Base-by-base conservation (phyloP, 306 rosid species). In the cucumber (Cucumis sativus) region DNA sequence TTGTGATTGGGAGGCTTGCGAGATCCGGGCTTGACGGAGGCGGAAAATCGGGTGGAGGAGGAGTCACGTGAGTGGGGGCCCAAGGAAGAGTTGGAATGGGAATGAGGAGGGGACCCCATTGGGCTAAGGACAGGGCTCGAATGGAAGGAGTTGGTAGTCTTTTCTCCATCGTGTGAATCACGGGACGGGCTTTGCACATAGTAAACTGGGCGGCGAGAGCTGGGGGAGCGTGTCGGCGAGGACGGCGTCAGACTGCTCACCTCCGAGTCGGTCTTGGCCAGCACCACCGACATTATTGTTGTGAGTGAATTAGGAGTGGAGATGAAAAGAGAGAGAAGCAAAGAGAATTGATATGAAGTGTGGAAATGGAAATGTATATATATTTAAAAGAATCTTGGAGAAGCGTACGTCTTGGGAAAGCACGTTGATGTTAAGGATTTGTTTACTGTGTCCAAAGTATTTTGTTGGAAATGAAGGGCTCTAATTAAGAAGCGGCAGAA, bases 41-140 rank as follows among this genome's bases (percentile, higher is more conserved):
- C 88, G 8, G 96, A 94, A 84, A 85, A 94, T 56, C 98, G 84
- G 0, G 96, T 92, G 80, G 98, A 95, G 76, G 98, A 84, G 30
- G 98, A 95, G 63, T 90, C 98, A 25, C 96, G 91, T 10, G 98
- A 90, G 75, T 87, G 93, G 0, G 89, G 97, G 35, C 98, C 96
- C 39, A 91, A 58, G 0, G 98, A 93, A 13, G 98, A 91, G 89
- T 91, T 91, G 62, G 98, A 93, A 70, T 92, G 96, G 8, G 99
- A 92, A 80, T 86, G 97, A 0, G 96, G 98, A 5, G 98, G 98
- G 7, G 98, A 95, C 43, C 97, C 99, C 90, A 84, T 59, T 0
- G 97, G 96, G 86, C 97, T 91, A 11, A 83, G 93, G 12, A 89
- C 84, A 0, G 98, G 98, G 79, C 87, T 90, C 0, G 99, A 95